phyloP scores from a whole-genome alignment of 805 yeast genomes.

The Candida insectorum region DNA sequence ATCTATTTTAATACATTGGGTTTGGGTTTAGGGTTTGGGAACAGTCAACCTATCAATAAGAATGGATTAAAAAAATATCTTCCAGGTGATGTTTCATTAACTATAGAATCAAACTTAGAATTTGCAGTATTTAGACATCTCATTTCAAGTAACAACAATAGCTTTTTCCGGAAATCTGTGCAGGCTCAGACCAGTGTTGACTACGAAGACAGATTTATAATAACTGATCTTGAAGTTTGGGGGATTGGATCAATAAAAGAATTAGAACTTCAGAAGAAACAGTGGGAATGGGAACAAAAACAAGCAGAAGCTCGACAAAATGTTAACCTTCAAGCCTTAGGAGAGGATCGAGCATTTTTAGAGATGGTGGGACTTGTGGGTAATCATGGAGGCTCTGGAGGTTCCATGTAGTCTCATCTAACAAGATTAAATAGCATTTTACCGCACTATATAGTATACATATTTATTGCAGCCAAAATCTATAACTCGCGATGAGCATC shows the following conservation, averaged over 20 bases:
- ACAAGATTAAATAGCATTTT: background rate
- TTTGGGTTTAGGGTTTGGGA: slow-evolving; percentile 83
- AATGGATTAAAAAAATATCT: slow-evolving; percentile 41
- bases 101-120: slow-evolving; percentile 75
- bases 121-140: slow-evolving; percentile 75
- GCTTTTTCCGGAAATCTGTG: slow-evolving; percentile 24
- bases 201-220: slow-evolving; percentile 67
- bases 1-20: slow-evolving; percentile 71
- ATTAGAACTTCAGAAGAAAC: slow-evolving; percentile 67
- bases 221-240: slow-evolving; percentile 84
- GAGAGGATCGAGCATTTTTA: slow-evolving; percentile 80
- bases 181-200: slow-evolving; percentile 18
- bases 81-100: slow-evolving; percentile 78
- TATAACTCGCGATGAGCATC: slow-evolving; percentile 1
- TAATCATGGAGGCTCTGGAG: slow-evolving; percentile 39
- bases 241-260: slow-evolving; percentile 84
- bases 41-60: slow-evolving; percentile 56
- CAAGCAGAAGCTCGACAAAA: slow-evolving; percentile 78
- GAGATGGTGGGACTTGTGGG: slow-evolving; percentile 77
- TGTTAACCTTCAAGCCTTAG: slow-evolving; percentile 60
- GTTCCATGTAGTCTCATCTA: slow-evolving; percentile 37
- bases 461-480: background rate
- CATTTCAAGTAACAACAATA: slow-evolving; percentile 13
- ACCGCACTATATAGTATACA: background rate
- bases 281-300: slow-evolving; percentile 89